Evolutionary conservation across 2,329 filamentous ascomycete species (phyloP), one percentile per base, ranked within the genome.

Genomic region (Gaeumannomyces tritici): DNA sequence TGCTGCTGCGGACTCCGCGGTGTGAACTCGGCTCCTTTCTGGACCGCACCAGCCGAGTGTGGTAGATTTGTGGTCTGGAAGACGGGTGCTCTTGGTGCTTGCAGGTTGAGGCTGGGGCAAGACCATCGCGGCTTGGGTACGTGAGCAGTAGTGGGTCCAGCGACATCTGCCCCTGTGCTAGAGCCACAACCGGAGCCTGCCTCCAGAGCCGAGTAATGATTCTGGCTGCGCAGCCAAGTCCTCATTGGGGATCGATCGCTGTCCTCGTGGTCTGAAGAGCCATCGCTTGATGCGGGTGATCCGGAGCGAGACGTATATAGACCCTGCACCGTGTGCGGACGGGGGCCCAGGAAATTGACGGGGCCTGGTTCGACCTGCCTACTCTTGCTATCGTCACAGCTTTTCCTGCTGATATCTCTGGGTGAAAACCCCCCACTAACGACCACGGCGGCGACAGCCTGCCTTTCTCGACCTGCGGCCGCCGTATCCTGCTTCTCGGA

Each of bases 201-300:
- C 13, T 62, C 63, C 18, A 65, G 62, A 11, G 62, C 58, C 35
- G 66, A 66, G 18, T 58, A 60, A 42, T 68, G 60, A 24, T 63
- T 65, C 59, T 70, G 68, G 55, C 67, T 68, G 27, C 66, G 60
- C 15, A 70, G 60, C 68, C 68, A 70, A 12, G 65, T 66, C 35
- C 63, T 63, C 57, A 69, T 54, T 8, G 67, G 67, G 1, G 67
- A 70, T 54, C 67, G 65, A 54, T 67, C 67, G 8, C 31, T 29
- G n/a, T 29, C 18, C 12, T 27, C 57, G 35, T 18, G 24, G 21
- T 21, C 42, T 11, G 47, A 21, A 8, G 24, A 28, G 13, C 26
- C 35, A n/a, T 9, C 27, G 13, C 21, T 47, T 2, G 60, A 57
- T n/a, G 55, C 56, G 21, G 56, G n/a, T 5, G 58, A 47, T 9